A percentile compares a stretch with the other conserved stretches of the same genome.
These are phyloP conservation scores for Blastobotrys apis DNA, from an alignment of 1,139 yeast genomes.

Conservation along the genomic window DNA sequence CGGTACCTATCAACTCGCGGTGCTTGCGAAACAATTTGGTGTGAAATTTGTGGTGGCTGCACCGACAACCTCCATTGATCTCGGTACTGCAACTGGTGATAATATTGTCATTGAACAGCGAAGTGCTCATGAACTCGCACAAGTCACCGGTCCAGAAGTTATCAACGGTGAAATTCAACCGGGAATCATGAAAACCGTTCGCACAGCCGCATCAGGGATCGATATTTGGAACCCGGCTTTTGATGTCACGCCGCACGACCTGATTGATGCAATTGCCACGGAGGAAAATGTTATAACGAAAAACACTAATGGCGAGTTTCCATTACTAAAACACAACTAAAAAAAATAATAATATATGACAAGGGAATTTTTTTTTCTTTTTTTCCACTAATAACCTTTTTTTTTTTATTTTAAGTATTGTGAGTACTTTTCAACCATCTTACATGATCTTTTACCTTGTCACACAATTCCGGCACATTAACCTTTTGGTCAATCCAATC, in stretches of 20 bases:
- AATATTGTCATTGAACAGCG: constrained; percentile 84
- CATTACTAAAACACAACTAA: not conserved
- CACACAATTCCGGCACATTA: constrained; percentile 35
- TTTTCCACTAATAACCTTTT: not conserved
- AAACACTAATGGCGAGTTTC: constrained; percentile 1
- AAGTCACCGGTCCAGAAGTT: constrained; percentile 62
- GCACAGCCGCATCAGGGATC: constrained; percentile 81
- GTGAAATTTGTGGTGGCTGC: constrained; percentile 91
- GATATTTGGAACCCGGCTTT: constrained; percentile 95
- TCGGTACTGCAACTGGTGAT: constrained; percentile 59
- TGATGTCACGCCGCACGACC: constrained; percentile 80
- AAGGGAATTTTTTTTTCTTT: not conserved
- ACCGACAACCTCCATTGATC: constrained; percentile 86
- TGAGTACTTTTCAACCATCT: constrained; percentile 29
- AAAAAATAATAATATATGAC: not conserved
- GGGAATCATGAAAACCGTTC: constrained; percentile 44
- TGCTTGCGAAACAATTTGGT: constrained; percentile 50
- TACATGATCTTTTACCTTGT: constrained; percentile 28
- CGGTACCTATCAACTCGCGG: constrained; percentile 89
- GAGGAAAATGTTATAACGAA: constrained; percentile 51
- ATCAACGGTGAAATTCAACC: constrained; percentile 27
- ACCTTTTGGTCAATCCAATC: constrained; percentile 44
- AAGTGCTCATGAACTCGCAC: constrained; percentile 72
- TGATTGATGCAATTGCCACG: constrained; percentile 85
- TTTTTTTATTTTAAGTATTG: constrained; percentile 12